Conservation (phyloP, 2,329 filamentous ascomycete species). For the Talaromyces sp. region DNA sequence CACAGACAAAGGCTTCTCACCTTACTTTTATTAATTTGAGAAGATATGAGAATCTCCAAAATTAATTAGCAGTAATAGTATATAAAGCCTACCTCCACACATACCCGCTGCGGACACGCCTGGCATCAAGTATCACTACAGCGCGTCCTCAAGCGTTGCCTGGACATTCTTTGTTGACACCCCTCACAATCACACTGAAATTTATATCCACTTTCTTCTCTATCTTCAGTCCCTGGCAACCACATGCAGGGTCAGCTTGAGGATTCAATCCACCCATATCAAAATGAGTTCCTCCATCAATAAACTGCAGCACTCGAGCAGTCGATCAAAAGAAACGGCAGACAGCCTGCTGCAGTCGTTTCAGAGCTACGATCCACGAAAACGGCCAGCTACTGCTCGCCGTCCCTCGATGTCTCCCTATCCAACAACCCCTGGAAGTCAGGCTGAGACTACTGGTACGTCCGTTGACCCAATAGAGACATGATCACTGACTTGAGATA, state of each 20-base stretch:
- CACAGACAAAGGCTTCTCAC: too few species aligned
- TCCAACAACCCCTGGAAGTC: background rate
- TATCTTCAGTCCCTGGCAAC: background rate
- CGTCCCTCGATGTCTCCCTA: background rate
- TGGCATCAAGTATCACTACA: background rate
- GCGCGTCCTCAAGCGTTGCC: background rate
- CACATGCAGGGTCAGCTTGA: too few species aligned
- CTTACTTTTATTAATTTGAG: too few species aligned
- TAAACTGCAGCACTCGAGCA: background rate
- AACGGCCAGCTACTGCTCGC: background rate
- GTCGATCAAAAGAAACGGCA: background rate
- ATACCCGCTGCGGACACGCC: too few species aligned
- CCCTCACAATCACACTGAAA: background rate
- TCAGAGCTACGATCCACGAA: constrained; percentile 1
- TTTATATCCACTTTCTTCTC: background rate
- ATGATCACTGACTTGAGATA: background rate
- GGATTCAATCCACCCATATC: too few species aligned
- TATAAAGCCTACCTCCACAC: too few species aligned
- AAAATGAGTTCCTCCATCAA: constrained; percentile 1
- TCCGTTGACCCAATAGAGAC: background rate
- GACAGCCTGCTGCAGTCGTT: constrained; percentile 4
- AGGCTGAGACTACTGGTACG: background rate
- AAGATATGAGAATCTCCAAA: too few species aligned
- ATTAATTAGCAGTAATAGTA: too few species aligned
- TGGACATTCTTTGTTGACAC: background rate